Evolutionary conservation across 768 basidiomycete species (phyloP).

Genomic region (Kwoniella shandongensis): DNA sequence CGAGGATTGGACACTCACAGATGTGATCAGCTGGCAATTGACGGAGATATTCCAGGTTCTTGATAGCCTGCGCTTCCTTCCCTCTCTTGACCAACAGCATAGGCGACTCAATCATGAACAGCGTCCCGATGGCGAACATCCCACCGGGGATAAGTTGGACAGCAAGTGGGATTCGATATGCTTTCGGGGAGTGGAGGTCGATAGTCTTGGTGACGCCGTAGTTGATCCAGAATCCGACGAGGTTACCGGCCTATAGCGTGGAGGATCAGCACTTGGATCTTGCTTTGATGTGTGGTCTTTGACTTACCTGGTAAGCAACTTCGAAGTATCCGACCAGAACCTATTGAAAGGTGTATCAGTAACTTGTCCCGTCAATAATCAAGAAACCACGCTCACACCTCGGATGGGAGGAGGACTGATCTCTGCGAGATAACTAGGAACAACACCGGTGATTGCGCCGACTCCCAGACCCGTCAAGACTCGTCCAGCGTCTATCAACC

Average conservation of each 20-base stretch:
- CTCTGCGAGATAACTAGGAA: slow-evolving; percentile 56
- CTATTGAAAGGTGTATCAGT: too few species aligned
- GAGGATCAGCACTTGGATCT: background rate
- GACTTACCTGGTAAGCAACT: slow-evolving; percentile 56
- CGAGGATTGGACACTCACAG: slow-evolving; percentile 10
- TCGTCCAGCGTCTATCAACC: slow-evolving; percentile 25
- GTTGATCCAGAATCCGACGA: slow-evolving; percentile 54
- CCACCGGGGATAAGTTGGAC: slow-evolving; percentile 65
- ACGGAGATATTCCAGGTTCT: slow-evolving; percentile 48
- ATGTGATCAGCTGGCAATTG: slow-evolving; percentile 44
- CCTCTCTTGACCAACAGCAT: slow-evolving; percentile 29
- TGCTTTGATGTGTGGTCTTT: background rate
- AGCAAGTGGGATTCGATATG: slow-evolving; percentile 52
- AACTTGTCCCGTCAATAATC: background rate
- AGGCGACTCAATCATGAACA: slow-evolving; percentile 54
- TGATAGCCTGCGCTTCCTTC: slow-evolving; percentile 43
- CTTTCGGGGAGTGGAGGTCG: slow-evolving; percentile 9
- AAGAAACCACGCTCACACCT: slow-evolving; percentile 53
- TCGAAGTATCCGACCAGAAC: slow-evolving; percentile 59
- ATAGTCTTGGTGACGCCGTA: slow-evolving; percentile 29
- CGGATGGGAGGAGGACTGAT: slow-evolving; percentile 24
- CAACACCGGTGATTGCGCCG: slow-evolving; percentile 49
- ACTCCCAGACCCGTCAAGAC: slow-evolving; percentile 54
- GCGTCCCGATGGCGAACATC: slow-evolving; percentile 55
- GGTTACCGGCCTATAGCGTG: slow-evolving; percentile 52